A percentile compares a stretch with the other conserved stretches of the same genome.
Conservation (phyloP, 805 yeast genomes). For the Tetrapisispora namnaoensis region DNA sequence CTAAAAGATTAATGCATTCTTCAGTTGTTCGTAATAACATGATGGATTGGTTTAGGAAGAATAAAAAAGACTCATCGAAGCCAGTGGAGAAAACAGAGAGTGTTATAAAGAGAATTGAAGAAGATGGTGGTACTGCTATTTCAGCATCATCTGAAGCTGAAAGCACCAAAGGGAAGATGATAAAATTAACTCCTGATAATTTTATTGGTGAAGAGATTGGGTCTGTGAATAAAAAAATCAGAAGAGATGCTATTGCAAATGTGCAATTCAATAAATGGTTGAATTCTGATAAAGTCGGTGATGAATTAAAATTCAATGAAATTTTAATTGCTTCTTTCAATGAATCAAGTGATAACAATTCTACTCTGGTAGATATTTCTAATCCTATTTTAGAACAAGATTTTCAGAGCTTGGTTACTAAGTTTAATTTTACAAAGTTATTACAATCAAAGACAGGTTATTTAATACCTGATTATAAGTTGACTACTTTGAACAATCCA, state of each 20-base stretch:
- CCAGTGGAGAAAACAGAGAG: slow-evolving; percentile 22
- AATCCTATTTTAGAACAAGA: slow-evolving; percentile 13
- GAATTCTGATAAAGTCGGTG: slow-evolving; percentile 15
- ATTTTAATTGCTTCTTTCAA: slow-evolving; percentile 14
- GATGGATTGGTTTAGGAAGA: slow-evolving; percentile 34
- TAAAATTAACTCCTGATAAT: slow-evolving; percentile 23
- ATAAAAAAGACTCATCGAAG: slow-evolving; percentile 14
- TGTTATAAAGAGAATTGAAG: slow-evolving; percentile 31
- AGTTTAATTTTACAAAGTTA: slow-evolving; percentile 29
- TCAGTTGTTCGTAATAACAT: slow-evolving; percentile 17
- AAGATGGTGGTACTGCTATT: not conserved
- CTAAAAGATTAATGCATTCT: not conserved
- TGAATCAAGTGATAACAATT: not conserved
- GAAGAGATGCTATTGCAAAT: slow-evolving; percentile 9
- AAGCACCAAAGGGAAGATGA: slow-evolving; percentile 6
- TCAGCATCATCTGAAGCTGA: not conserved
- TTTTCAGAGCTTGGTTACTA: slow-evolving; percentile 24
- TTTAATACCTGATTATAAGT: slow-evolving; percentile 30
- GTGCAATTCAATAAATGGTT: slow-evolving; percentile 32
- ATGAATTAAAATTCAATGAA: slow-evolving; percentile 20
- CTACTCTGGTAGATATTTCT: slow-evolving; percentile 3
- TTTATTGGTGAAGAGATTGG: slow-evolving; percentile 25
- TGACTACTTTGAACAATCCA: slow-evolving; percentile 28
- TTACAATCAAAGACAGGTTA: slow-evolving; percentile 32
- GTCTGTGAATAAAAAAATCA: slow-evolving; percentile 6